Evolutionary conservation across 345 rosid species (phyloP).

Genomic region (Linum lewisii): DNA sequence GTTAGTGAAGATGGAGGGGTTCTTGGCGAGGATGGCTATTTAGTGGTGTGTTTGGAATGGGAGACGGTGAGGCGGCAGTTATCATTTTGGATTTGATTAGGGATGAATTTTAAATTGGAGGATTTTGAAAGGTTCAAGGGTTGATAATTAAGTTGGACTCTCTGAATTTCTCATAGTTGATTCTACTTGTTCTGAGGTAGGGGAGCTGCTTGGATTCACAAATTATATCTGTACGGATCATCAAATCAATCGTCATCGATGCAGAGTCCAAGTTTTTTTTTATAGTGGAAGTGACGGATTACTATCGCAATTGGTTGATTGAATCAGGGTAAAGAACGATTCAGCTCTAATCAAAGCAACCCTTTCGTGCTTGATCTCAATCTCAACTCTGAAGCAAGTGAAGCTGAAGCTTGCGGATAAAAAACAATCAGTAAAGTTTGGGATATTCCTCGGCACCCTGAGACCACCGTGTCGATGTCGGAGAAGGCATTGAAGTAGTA

Average conservation of each 20-base stretch:
- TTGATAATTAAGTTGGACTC: conserved; percentile 21
- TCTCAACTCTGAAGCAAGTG: conserved; percentile 43
- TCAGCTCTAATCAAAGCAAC: conserved; percentile 41
- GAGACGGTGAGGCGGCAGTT: conserved; percentile 30
- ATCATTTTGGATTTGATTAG: conserved; percentile 34
- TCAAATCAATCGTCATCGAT: conserved; percentile 45
- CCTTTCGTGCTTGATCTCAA: conserved; percentile 44
- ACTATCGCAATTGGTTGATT: conserved; percentile 32
- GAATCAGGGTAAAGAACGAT: conserved; percentile 32
- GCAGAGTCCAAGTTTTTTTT: conserved; percentile 39
- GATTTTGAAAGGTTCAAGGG: conserved; percentile 30
- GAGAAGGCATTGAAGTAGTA: conserved; percentile 67
- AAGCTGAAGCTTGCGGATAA: conserved; percentile 31
- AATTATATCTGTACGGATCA: conserved; percentile 42
- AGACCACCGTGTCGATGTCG: conserved; percentile 23
- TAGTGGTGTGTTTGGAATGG: conserved; percentile 23
- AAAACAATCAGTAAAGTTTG: conserved; percentile 28
- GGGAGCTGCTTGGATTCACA: conserved; percentile 37
- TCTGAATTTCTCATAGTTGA: conserved; percentile 29
- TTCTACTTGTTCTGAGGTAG: conserved; percentile 33
- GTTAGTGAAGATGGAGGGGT: conserved; percentile 37
- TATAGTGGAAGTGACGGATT: conserved; percentile 48
- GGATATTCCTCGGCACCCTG: conserved; percentile 30
- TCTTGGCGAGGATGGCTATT: conserved; percentile 41
- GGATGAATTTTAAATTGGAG: too few species aligned